A percentile compares a stretch with the other conserved stretches of the same genome.
These are phyloP conservation scores for Imleria badia DNA, from an alignment of 768 basidiomycete species.

Conservation along the genomic window DNA sequence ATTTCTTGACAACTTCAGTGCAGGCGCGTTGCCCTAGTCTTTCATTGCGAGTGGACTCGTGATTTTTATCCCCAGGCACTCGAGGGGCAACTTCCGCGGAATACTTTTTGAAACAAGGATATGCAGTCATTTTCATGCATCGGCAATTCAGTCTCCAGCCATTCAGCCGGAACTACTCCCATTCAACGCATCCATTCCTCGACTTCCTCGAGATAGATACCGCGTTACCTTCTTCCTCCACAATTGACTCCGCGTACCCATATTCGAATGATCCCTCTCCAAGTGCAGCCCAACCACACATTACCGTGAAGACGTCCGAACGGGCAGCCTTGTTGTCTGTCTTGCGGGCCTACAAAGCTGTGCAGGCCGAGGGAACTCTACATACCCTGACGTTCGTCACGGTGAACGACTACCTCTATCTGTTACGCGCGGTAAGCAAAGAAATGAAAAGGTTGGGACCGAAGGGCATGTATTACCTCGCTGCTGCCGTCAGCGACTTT, in stretches of 20 bases:
- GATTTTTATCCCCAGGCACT: slow-evolving; percentile 59
- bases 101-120: slow-evolving; percentile 91
- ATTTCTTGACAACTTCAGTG: slow-evolving; percentile 98
- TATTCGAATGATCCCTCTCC: slow-evolving; percentile 31
- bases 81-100: slow-evolving; percentile 97
- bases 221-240: slow-evolving; percentile 17
- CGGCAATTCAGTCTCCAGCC: slow-evolving; percentile 97
- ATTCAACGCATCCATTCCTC: slow-evolving; percentile 96
- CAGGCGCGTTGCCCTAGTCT: slow-evolving; percentile 52
- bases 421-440: slow-evolving; percentile 78
- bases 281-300: slow-evolving; percentile 39
- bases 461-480: slow-evolving; percentile 90
- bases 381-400: slow-evolving; percentile 90
- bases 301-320: slow-evolving; percentile 67
- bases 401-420: slow-evolving; percentile 94
- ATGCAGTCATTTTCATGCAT: slow-evolving; percentile 99
- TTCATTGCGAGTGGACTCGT: not conserved
- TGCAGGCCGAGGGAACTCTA: slow-evolving; percentile 70
- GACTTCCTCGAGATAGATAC: slow-evolving; percentile 80
- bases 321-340: slow-evolving; percentile 67
- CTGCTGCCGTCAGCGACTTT: slow-evolving; percentile 97
- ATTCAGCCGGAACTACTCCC: slow-evolving; percentile 96
- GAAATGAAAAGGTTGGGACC: slow-evolving; percentile 71
- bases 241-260: slow-evolving; percentile 18
- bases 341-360: slow-evolving; percentile 75